Evolutionary conservation across 1,284 basidiomycete species (phyloP).

Genomic region (Grifola frondosa): DNA sequence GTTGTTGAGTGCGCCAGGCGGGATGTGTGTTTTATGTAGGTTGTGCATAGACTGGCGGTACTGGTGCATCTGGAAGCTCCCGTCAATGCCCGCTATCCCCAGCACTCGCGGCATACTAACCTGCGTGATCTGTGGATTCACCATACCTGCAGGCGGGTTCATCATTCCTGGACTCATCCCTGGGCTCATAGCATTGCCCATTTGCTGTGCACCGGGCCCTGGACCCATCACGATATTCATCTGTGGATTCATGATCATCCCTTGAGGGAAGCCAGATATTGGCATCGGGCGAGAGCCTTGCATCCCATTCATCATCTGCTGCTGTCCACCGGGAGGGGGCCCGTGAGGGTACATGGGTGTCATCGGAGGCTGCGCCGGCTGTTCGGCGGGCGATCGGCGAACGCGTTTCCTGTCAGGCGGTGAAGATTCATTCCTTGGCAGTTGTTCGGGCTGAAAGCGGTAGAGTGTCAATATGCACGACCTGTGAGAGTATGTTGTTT

Average conservation of each 20-base stretch:
- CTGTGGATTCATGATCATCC: conserved; percentile 30
- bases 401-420: conserved; percentile 63
- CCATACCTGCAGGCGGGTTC: conserved; percentile 27
- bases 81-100: no score
- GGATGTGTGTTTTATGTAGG: conserved; percentile 33
- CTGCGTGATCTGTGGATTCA: conserved; percentile 38
- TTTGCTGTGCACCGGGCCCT: conserved; percentile 19
- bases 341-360: conserved; percentile 26
- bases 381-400: conserved; percentile 50
- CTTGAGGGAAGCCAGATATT: conserved; percentile 29
- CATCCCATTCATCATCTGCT: conserved; percentile 23
- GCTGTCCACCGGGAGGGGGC: conserved; percentile 20
- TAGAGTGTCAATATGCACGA: conserved; percentile 10
- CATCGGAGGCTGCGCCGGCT: conserved; percentile 27
- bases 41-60: conserved; percentile 39
- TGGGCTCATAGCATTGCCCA: conserved; percentile 19
- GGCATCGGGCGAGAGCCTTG: conserved; percentile 27
- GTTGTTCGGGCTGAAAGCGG: conserved; percentile 44
- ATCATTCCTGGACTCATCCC: conserved; percentile 31
- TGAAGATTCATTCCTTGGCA: conserved; percentile 56
- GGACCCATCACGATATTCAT: conserved; percentile 32
- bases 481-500: conserved; percentile 2
- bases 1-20: conserved; percentile 15
- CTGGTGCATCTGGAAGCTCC: no score
- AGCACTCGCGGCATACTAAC: conserved; percentile 26